Base-by-base conservation (phyloP, 2,329 filamentous ascomycete genomes). In the Fusarium staphyleae region DNA sequence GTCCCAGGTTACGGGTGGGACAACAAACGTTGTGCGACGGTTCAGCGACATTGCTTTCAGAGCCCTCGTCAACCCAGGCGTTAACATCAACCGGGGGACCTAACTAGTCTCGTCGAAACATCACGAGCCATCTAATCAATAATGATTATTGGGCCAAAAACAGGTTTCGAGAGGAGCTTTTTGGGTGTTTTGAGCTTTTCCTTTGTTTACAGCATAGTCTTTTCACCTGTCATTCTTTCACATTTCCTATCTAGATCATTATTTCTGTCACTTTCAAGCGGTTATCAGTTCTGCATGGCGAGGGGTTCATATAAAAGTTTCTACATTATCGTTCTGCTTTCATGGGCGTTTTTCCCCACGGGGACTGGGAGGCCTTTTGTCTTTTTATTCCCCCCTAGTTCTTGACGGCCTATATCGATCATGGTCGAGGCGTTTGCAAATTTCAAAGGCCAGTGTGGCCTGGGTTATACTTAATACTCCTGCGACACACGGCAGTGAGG, bases 21-120 rank as follows among this genome's bases (percentile, higher is more conserved):
- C 87, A 2, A 90, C 86, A 2, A 89, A 90, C 57, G 85, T 90
- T 40, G 84, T 89, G 46, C 84, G 88, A 56, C 82, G 87, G n/a
- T 78, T 91, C 48, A 84, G 86, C 62, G 85, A 88, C 54, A 81
- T 91, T 70, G 87, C 86, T 3, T 77, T 81, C 19, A 78, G 84
- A 55, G 84, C 85, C 15, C 87, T 81, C 62, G 77, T 84, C 48
- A 75, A 75, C 26, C 82, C 81, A 3, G 82, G 80, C 10, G 74
- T 76, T 61, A 83, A 82, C 66, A 66, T 76, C 72, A 52, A 78
- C 63, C 65, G 66, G 49, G 60, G 58, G 54, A 22, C 53, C 14
- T 70, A 55, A 54, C 42, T 24, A 46, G 26, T 26, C 33, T 14
- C 34, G 32, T 33, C 39, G 28, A 35, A 19, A 35, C 33, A 34